Percentiles rank a stretch among this genome's conserved stretches.
Conservation (phyloP, 495 filamentous ascomycete genomes). For the Aeminium ludgeri region DNA sequence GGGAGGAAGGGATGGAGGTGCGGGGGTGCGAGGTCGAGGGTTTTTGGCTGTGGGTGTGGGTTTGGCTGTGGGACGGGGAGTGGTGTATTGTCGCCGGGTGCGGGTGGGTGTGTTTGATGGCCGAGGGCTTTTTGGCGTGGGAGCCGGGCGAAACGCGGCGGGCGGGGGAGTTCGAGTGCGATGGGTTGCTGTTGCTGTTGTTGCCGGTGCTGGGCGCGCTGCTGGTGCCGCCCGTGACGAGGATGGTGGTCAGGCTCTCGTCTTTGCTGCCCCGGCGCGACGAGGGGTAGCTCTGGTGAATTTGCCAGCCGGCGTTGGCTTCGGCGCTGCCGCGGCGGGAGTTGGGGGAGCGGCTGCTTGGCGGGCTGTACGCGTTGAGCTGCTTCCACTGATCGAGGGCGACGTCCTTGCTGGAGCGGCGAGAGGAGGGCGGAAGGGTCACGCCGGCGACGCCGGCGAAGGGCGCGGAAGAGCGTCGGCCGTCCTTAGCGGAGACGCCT, state of each 20-base stretch:
- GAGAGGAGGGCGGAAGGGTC: slow-evolving; percentile 6
- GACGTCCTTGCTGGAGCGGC: slow-evolving; percentile 15
- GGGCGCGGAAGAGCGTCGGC: slow-evolving; percentile 6
- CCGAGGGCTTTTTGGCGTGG: slow-evolving; percentile 5
- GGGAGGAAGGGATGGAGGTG: slow-evolving; percentile 10
- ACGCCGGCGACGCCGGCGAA: not conserved
- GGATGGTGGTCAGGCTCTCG: slow-evolving; percentile 17
- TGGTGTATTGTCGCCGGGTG: slow-evolving; percentile 4
- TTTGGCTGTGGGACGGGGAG: not conserved
- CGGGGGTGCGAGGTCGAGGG: slow-evolving; percentile 7
- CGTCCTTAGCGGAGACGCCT: not conserved
- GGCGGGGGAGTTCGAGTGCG: slow-evolving; percentile 2
- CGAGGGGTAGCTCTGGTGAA: slow-evolving; percentile 12
- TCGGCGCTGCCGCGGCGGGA: slow-evolving; percentile 11
- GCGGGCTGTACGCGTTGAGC: slow-evolving; percentile 3
- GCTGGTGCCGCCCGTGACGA: slow-evolving; percentile 16
- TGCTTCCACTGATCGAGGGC: slow-evolving; percentile 14
- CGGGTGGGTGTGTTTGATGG: too few relatives aligned
- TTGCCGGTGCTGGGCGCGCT: too few relatives aligned
- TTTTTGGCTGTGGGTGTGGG: slow-evolving; percentile 2
- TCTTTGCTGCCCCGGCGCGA: slow-evolving; percentile 19
- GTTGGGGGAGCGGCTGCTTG: not conserved
- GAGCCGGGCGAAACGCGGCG: slow-evolving; percentile 6
- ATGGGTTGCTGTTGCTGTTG: too few relatives aligned
- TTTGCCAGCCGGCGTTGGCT: slow-evolving; percentile 7